Evolutionary conservation across 1,139 yeast species (phyloP).

Genomic region (Kodamaea arcana): DNA sequence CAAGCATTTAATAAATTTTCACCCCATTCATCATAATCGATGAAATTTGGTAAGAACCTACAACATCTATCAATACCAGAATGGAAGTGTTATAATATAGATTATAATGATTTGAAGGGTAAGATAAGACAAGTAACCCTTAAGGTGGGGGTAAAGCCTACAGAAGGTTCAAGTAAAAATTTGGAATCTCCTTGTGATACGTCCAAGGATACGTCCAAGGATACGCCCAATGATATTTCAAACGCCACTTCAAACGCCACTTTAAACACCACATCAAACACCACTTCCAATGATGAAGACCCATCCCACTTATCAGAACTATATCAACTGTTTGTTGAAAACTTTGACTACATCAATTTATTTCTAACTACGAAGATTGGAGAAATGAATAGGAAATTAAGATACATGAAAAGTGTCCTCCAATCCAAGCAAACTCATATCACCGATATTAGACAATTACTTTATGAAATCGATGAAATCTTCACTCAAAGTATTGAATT

Average conservation of each 20-base stretch:
- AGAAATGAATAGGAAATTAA: slow-evolving; percentile 42
- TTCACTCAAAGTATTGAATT: slow-evolving; percentile 42
- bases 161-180: too few species aligned
- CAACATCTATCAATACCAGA: slow-evolving; percentile 76
- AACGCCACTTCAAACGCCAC: too few species aligned
- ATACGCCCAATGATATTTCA: slow-evolving; percentile 12
- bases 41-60: slow-evolving; percentile 86
- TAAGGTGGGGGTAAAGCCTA: too few species aligned
- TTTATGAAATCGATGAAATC: slow-evolving; percentile 17
- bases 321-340: slow-evolving; percentile 35
- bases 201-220: slow-evolving; percentile 2
- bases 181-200: too few species aligned
- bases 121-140: slow-evolving; percentile 51
- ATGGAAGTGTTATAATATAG: slow-evolving; percentile 81
- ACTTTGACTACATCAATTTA: slow-evolving; percentile 51
- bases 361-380: slow-evolving; percentile 66
- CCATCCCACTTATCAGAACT: slow-evolving; percentile 20
- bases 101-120: slow-evolving; percentile 71
- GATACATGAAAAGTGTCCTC: slow-evolving; percentile 15
- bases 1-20: too few species aligned
- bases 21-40: too few species aligned
- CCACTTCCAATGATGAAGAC: neutral
- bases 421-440: neutral
- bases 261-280: too few species aligned
- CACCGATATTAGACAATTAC: slow-evolving; percentile 20